Evolutionary conservation across 179 eudicot genomes (phyloP).

Genomic region (Spergularia azorica): DNA sequence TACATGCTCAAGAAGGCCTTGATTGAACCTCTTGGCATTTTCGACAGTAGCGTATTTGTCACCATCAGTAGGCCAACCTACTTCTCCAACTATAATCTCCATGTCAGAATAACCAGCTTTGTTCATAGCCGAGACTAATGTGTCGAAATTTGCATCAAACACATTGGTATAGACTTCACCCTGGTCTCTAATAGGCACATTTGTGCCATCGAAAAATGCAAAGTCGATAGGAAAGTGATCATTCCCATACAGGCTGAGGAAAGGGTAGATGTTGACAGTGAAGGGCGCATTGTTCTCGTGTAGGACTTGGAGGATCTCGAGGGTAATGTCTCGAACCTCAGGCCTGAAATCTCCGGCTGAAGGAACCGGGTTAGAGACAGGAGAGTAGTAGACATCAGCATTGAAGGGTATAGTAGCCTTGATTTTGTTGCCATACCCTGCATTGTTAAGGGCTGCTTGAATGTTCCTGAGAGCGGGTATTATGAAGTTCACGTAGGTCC

Average conservation of each 20-base stretch:
- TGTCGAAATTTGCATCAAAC: slow-evolving; percentile 93
- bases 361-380: slow-evolving; percentile 78
- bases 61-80: slow-evolving; percentile 99
- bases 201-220: slow-evolving; percentile 80
- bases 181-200: slow-evolving; percentile 57
- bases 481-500: slow-evolving; percentile 54
- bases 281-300: slow-evolving; percentile 73
- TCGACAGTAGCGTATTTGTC: slow-evolving; percentile 61
- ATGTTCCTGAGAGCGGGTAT: slow-evolving; percentile 81
- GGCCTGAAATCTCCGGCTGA: slow-evolving; percentile 96
- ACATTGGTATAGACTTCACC: slow-evolving; percentile 63
- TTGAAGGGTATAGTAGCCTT: slow-evolving; percentile 91
- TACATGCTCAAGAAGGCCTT: slow-evolving; percentile 67
- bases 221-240: slow-evolving; percentile 72
- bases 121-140: slow-evolving; percentile 62
- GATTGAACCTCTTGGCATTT: slow-evolving; percentile 78
- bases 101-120: slow-evolving; percentile 80
- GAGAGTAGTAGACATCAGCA: slow-evolving; percentile 92
- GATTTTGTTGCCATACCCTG: slow-evolving; percentile 59
- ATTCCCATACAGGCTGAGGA: slow-evolving; percentile 81
- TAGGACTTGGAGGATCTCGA: slow-evolving; percentile 62
- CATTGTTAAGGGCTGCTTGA: slow-evolving; percentile 73
- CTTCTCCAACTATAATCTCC: slow-evolving; percentile 82
- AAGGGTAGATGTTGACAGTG: slow-evolving; percentile 94
- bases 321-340: slow-evolving; percentile 62